Percentiles rank a stretch among this genome's conserved stretches.
Evolutionary conservation across 768 basidiomycete genomes (phyloP).

Genomic region (Trametes sanguinea): DNA sequence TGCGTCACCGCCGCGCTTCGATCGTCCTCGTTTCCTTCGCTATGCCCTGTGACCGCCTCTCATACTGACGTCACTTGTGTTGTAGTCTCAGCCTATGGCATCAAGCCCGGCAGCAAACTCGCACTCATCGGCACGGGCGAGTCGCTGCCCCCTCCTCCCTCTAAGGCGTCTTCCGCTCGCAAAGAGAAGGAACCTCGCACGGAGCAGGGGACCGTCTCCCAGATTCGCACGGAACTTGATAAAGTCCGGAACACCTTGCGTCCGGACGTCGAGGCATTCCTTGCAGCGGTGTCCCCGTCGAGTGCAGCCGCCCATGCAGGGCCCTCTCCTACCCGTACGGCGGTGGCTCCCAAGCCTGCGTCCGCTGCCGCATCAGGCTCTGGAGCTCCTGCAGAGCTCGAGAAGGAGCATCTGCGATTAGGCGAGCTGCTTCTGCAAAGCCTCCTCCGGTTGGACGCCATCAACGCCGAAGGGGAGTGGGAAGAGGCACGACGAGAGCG

Average conservation of each 20-base stretch:
- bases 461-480: constrained; percentile 76
- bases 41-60: constrained; percentile 9
- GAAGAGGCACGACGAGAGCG: constrained; percentile 74
- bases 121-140: constrained; percentile 60
- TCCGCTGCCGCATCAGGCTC: constrained; percentile 24
- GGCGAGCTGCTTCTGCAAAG: constrained; percentile 84
- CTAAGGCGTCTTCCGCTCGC: constrained; percentile 29
- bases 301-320: constrained; percentile 8
- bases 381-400: constrained; percentile 29
- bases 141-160: constrained; percentile 28
- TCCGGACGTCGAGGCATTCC: constrained; percentile 60
- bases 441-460: constrained; percentile 84
- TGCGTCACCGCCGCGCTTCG: constrained; percentile 22
- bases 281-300: constrained; percentile 36
- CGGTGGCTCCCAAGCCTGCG: constrained; percentile 23
- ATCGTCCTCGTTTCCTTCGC: constrained; percentile 5
- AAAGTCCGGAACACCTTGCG: constrained; percentile 54
- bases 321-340: constrained; percentile 14
- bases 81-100: constrained; percentile 72
- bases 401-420: constrained; percentile 57
- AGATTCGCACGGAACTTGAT: constrained; percentile 56
- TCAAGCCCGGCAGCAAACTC: constrained; percentile 69
- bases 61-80: constrained; percentile 31
- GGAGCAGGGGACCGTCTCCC: constrained; percentile 52
- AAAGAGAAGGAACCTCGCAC: constrained; percentile 36